Percentiles rank a stretch among this genome's conserved stretches.
These are phyloP conservation scores for Paspalum vaginatum DNA, from an alignment of 176 grass and related monocot species.

Conservation along the genomic window DNA sequence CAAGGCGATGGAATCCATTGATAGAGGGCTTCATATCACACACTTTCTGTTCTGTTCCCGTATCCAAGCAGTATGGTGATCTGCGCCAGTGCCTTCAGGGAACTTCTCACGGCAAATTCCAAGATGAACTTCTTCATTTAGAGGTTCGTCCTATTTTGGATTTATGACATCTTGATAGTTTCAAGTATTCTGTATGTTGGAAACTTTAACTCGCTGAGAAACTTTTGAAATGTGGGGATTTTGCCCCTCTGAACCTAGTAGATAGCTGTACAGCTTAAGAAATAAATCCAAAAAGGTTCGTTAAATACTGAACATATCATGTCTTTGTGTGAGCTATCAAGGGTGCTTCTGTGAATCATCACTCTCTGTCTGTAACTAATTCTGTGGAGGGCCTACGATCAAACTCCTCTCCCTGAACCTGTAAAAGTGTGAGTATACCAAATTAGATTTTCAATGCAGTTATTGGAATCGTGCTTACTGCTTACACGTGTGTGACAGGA, in stretches of 20 bases:
- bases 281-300: conserved; percentile 17
- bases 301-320: conserved; percentile 4
- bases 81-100: conserved; percentile 59
- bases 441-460: neutral
- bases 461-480: neutral
- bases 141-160: conserved; percentile 47
- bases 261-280: neutral
- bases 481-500: neutral
- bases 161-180: conserved; percentile 27
- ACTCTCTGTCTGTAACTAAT: neutral
- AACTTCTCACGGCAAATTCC: conserved; percentile 32
- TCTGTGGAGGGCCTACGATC: neutral
- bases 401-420: neutral
- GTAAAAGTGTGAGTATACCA: neutral
- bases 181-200: neutral
- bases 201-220: neutral
- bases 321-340: conserved; percentile 22
- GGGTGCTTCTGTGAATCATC: neutral
- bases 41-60: conserved; percentile 66
- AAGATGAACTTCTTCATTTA: conserved; percentile 35
- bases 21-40: conserved; percentile 57
- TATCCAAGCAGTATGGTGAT: conserved; percentile 73
- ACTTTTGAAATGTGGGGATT: neutral
- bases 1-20: conserved; percentile 61
- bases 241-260: conserved; percentile 6